phyloP scores from a whole-genome alignment of 306 rosid species.

The Senna tora region DNA sequence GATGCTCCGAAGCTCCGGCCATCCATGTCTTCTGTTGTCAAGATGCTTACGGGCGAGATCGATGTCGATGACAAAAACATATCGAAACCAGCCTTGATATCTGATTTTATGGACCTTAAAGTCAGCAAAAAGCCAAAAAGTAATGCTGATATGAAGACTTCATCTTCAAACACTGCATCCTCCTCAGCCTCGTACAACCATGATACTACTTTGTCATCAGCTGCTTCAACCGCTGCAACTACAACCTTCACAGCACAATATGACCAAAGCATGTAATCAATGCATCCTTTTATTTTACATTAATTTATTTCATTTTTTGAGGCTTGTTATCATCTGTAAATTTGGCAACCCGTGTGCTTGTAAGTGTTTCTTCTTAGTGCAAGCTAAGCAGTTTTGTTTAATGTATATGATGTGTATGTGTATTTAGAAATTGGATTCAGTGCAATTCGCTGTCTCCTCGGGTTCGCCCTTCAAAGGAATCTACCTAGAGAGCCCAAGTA shows the following conservation, averaged over 20 bases:
- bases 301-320: slow-evolving; percentile 33
- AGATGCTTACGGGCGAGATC: slow-evolving; percentile 72
- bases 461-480: no score
- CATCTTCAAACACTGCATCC: slow-evolving; percentile 45
- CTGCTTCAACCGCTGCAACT: slow-evolving; percentile 48
- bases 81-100: slow-evolving; percentile 80
- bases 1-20: slow-evolving; percentile 81
- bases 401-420: slow-evolving; percentile 33
- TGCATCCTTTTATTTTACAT: slow-evolving; percentile 12
- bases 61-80: slow-evolving; percentile 48
- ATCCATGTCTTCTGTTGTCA: slow-evolving; percentile 76
- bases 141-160: slow-evolving; percentile 16
- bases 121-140: slow-evolving; percentile 41
- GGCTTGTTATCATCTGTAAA: slow-evolving; percentile 44
- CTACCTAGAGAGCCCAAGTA: no score
- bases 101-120: slow-evolving; percentile 88
- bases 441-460: no score
- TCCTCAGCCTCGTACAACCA: slow-evolving; percentile 57
- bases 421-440: no score
- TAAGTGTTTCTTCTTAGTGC: not conserved
- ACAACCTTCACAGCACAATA: slow-evolving; percentile 45
- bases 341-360: slow-evolving; percentile 25
- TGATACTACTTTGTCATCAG: slow-evolving; percentile 48
- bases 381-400: slow-evolving; percentile 31
- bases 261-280: slow-evolving; percentile 45